Evolutionary conservation across 805 yeast species (phyloP), one percentile per base, ranked within the genome.

Genomic region (Starmerella potacharoeniae): DNA sequence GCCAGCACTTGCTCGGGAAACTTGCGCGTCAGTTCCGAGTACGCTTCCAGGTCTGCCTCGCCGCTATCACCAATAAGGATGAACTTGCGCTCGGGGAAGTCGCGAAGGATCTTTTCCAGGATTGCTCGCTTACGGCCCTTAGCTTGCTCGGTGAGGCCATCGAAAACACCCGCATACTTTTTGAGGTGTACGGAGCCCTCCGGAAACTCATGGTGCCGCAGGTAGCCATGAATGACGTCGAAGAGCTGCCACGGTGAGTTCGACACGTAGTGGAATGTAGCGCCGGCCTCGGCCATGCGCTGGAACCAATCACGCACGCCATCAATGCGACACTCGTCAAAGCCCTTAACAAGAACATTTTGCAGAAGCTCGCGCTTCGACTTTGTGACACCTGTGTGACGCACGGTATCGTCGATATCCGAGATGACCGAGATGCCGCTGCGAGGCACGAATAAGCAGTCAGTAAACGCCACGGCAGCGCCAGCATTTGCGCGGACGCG

Each of bases 31-130:
- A 89, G 70, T 31, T 83, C 83, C 6, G 80, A 75, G 66, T 93
- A 93, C 0, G 97, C 95, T 65, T 95, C 98, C 44, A 91, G 72
- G 71, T 93, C 99, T 60, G 83, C 84, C 66, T 93, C 98, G 1
- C 97, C 97, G 2, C 96, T 84, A 67, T 93, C 99, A 35, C 99
- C 99, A 14, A 93, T 77, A 51, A 95, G 72, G 29, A 93, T 76
- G 66, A 93, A 91, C 63, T 78, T 82, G 60, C 90, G 81, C 0
- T 78, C 58, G 0, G 95, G 88, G 65, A 87, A 91, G 64, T 90
- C 95, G 2, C 70, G 67, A 29, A 88, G 59, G 7, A 93, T 77
- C 55, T 78, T 77, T 42, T 75, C 71, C 52, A 95, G 73, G 1
- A 87, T 77, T 11, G 77, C 76, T 57, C 80, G 77, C 68, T 93